These are phyloP conservation scores for Crithidia acanthocephali DNA, from an alignment of 208 protist genomes.

Conservation along the genomic window DNA sequence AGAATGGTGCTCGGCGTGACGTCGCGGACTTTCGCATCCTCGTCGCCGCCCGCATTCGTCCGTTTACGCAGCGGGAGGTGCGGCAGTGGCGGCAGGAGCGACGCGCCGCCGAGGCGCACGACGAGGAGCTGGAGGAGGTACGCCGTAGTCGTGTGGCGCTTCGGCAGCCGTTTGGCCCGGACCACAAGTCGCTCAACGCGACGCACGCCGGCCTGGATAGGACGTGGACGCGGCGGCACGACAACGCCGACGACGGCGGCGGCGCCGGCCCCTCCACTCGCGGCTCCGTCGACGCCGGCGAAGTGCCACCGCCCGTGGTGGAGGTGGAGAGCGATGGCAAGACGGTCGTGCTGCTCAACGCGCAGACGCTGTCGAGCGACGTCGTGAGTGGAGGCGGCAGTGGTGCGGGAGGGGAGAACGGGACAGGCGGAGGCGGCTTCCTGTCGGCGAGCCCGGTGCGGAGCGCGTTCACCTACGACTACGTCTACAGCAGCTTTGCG, in stretches of 20 bases:
- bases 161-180: slow-evolving; percentile 55
- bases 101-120: slow-evolving; percentile 1
- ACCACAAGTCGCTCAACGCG: slow-evolving; percentile 16
- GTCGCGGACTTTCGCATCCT: slow-evolving; percentile 49
- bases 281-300: not conserved
- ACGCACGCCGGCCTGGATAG: not conserved
- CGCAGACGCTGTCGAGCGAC: slow-evolving; percentile 4
- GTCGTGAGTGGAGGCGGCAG: not conserved
- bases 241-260: no score
- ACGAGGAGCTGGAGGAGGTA: slow-evolving; percentile 15
- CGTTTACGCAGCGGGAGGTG: slow-evolving; percentile 54
- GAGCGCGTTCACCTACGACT: slow-evolving; percentile 63
- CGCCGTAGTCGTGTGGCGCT: slow-evolving; percentile 11
- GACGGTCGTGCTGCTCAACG: slow-evolving; percentile 55
- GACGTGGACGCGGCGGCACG: slow-evolving; percentile 6
- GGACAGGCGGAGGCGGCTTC: not conserved
- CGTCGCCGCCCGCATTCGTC: slow-evolving; percentile 65
- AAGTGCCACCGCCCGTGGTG: slow-evolving; percentile 41
- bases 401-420: no score
- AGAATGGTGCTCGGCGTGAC: not conserved
- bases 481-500: slow-evolving; percentile 64
- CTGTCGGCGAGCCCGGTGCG: slow-evolving; percentile 11
- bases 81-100: slow-evolving; percentile 35
- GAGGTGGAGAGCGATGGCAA: slow-evolving; percentile 59
- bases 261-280: not conserved